These are phyloP conservation scores for Penicillium sp. DNA, from an alignment of 2,329 filamentous ascomycete species.

Conservation along the genomic window DNA sequence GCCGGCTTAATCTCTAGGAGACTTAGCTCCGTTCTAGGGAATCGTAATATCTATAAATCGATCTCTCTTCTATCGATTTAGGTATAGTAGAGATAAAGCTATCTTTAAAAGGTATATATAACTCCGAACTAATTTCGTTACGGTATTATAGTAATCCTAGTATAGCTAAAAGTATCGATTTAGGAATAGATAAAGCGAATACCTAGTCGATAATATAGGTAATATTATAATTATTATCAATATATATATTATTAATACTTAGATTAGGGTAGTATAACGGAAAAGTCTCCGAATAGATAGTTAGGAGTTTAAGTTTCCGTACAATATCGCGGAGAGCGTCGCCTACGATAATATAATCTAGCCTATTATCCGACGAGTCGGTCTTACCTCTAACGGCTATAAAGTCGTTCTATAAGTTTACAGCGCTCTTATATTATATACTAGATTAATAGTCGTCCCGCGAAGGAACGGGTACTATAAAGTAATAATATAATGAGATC, in stretches of 20 bases:
- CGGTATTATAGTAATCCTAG: background rate
- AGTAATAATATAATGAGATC: too few relatives aligned
- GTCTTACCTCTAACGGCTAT: constrained; percentile 22
- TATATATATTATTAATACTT: background rate
- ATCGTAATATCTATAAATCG: background rate
- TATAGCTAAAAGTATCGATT: background rate
- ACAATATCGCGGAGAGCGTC: constrained; percentile 20
- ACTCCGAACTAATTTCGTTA: background rate
- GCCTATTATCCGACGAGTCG: constrained; percentile 21
- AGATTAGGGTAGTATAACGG: background rate
- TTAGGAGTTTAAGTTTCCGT: background rate
- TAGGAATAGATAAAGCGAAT: background rate
- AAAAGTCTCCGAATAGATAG: background rate
- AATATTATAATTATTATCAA: background rate
- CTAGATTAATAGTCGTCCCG: constrained; percentile 10
- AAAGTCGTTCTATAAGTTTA: constrained; percentile 26
- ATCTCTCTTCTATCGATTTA: background rate
- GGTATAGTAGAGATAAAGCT: background rate
- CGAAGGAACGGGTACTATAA: constrained; percentile 13
- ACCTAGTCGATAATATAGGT: background rate
- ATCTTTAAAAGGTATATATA: background rate
- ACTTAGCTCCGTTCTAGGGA: background rate
- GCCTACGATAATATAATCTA: constrained; percentile 25
- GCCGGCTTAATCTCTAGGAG: background rate
- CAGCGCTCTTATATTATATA: constrained; percentile 15